Evolutionary conservation across 2,329 filamentous ascomycete genomes (phyloP), one percentile per base, ranked within the genome.

Genomic region (Penicillium occitanis): DNA sequence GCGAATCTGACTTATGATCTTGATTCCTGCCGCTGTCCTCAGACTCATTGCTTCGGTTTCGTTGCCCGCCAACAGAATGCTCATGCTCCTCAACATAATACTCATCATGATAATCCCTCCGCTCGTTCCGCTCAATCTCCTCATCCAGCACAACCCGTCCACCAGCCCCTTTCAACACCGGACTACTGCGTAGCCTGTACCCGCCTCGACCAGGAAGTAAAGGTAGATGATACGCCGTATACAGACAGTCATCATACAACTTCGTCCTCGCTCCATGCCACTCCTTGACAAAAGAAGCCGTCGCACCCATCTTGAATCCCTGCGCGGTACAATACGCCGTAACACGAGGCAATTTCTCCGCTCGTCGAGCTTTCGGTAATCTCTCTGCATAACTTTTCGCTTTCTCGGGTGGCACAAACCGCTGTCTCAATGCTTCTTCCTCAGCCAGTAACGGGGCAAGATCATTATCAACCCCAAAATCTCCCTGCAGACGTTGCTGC

Each of bases 321-420:
- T 97, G 92, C 0, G 95, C 94, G 0, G 93, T 98, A 78, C 94
- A 98, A 78, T 98, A 99, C 11, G 95, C 95, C 66, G 95, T 99
- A 64, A 98, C 87, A 68, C 95, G 86, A 37, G 94, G 90, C 67
- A 99, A 82, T 79, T 95, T 95, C 72, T 97, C 92, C 13, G 91
- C 90, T 65, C 95, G 85, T 74, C 94, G 88, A 25, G 90, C 86
- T 79, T 99, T 99, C 53, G 95, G 92, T 68, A 98, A 79, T 59
- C 95, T 87, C 80, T 99, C 95, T 5, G 95, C 95, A 78, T 97
- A 97, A 74, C 91, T 97, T 83, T 97, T 98, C 63, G 93, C 84
- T 64, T 81, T 81, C 63, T 84, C 81, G 83, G 87, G 64, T 5
- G 73, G 72, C 48, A 80, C 68, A 40, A 75, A 75, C 5, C 78